Evolutionary conservation across 352 stramenopile species (phyloP).

Genomic region (Globisporangium nagaii): DNA sequence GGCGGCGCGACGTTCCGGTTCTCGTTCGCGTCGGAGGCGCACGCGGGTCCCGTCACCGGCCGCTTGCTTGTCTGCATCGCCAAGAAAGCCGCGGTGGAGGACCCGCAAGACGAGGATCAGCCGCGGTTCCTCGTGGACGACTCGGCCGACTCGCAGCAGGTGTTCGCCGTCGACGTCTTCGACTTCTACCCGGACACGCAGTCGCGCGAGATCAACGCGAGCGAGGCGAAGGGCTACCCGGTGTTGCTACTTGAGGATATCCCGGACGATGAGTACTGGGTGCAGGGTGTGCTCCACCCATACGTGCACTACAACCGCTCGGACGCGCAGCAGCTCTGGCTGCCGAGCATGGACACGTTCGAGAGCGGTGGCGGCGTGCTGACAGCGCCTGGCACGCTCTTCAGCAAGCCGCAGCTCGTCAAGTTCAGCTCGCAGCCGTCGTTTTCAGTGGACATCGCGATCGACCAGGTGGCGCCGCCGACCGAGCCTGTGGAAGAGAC

Average conservation of each 20-base stretch:
- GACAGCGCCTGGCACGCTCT: slow-evolving; percentile 52
- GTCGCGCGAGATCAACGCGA: slow-evolving; percentile 26
- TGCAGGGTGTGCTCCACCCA: slow-evolving; percentile 32
- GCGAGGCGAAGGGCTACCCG: slow-evolving; percentile 20
- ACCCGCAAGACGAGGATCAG: slow-evolving; percentile 25
- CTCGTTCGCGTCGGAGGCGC: slow-evolving; percentile 16
- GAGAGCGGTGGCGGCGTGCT: slow-evolving; percentile 35
- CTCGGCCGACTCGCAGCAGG: slow-evolving; percentile 30
- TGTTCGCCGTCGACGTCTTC: slow-evolving; percentile 37
- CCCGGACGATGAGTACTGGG: slow-evolving; percentile 33
- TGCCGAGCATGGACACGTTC: slow-evolving; percentile 34
- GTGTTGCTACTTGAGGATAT: slow-evolving; percentile 24
- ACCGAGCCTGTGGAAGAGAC: slow-evolving; percentile 30
- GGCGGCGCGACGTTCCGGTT: slow-evolving; percentile 18
- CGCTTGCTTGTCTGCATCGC: slow-evolving; percentile 31
- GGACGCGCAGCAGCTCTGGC: slow-evolving; percentile 27
- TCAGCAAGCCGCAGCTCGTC: slow-evolving; percentile 44
- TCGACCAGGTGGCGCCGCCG: slow-evolving; percentile 39
- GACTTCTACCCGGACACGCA: slow-evolving; percentile 22
- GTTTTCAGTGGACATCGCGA: slow-evolving; percentile 35
- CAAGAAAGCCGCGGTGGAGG: slow-evolving; percentile 28
- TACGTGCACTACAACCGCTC: slow-evolving; percentile 44
- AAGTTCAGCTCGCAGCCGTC: slow-evolving; percentile 18
- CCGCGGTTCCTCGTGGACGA: slow-evolving; percentile 33
- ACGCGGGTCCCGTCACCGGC: slow-evolving; percentile 26